Base-by-base conservation (phyloP, 2,329 filamentous ascomycete species). In the Penicillium freii region DNA sequence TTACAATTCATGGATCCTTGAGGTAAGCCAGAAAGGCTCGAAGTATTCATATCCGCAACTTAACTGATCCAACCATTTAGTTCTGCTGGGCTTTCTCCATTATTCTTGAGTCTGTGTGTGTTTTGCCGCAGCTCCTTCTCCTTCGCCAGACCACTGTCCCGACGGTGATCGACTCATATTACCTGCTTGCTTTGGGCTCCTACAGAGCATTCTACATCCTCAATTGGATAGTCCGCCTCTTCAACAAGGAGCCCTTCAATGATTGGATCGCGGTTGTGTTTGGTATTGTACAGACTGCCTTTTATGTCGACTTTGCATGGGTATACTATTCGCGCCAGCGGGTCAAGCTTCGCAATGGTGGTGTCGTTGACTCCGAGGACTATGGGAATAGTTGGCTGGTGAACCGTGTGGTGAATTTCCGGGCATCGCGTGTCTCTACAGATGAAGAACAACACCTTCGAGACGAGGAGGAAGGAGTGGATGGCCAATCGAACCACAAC, bases 141-240 rank as follows among this genome's bases (percentile, higher is more conserved):
- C 85, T 97, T 15, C 90, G 93, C 58, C 92, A 97, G 75, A 97
- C 93, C n/a, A 92, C 87, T 27, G 91, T 97, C 0, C 93, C 93
- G 0, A 97, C 93, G 48, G 93, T 97, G 46, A 92, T 97, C 76
- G 91, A 96, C 73, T 96, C 91, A n/a, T 96, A 90, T 78, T 97
- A 97, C 75, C 89, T 97, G 54, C 80, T 94, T 49, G 87, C 91
- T 0, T 84, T 97, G 1, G 93, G 92, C 36, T 88, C 88, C 13
- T 97, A 97, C 77, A 90, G 93, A 56, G 90, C 82, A 48, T 84
- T 97, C 60, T 97, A 97, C 77, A 87, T 96, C 59, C 75, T 96
- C 47, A 97, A 96, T 74, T 97, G 93, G 93, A 87, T 97, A 65
- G 78, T 84, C 60, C 86, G 90, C 57, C 75, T 85, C 23, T 86